phyloP scores from a whole-genome alignment of 2,329 filamentous ascomycete genomes.

The Balansia obtecta region DNA sequence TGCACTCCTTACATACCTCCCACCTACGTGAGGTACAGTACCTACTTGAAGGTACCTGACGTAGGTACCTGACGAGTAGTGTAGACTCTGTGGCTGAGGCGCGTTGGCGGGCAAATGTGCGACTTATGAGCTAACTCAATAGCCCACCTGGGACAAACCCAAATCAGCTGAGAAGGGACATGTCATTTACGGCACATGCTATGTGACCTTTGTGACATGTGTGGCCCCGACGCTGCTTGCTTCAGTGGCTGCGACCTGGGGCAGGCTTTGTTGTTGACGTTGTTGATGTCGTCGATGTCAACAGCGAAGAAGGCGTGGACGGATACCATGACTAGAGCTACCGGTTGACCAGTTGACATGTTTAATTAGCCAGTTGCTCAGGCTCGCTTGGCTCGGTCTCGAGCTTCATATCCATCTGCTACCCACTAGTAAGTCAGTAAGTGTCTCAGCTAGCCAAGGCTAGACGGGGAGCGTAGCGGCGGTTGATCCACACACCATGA shows the following conservation, averaged over 20 bases:
- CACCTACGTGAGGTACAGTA: too few relatives aligned
- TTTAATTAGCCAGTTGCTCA: slow-evolving; percentile 8
- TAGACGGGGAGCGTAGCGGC: not conserved
- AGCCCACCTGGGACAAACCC: not conserved
- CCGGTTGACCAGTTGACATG: not conserved
- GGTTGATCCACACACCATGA: not conserved
- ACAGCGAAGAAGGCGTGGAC: not conserved
- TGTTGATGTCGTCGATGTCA: not conserved
- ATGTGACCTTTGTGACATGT: not conserved
- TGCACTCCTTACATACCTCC: too few relatives aligned
- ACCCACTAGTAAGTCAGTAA: slow-evolving; percentile 13
- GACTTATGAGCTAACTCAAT: not conserved
- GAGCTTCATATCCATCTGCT: slow-evolving; percentile 5
- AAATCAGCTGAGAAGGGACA: slow-evolving; percentile 1
- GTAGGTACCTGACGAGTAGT: not conserved
- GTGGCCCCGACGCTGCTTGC: not conserved
- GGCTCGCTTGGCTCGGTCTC: slow-evolving; percentile 1
- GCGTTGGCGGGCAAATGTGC: not conserved
- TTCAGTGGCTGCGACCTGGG: not conserved
- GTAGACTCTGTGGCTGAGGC: not conserved
- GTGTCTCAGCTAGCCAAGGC: slow-evolving; percentile 15
- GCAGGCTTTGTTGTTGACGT: not conserved
- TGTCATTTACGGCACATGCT: too few relatives aligned
- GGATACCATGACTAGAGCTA: not conserved
- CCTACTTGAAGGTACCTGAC: too few relatives aligned